Conservation (phyloP, 2,329 filamentous ascomycete species). For the Epichloe amarillans region DNA sequence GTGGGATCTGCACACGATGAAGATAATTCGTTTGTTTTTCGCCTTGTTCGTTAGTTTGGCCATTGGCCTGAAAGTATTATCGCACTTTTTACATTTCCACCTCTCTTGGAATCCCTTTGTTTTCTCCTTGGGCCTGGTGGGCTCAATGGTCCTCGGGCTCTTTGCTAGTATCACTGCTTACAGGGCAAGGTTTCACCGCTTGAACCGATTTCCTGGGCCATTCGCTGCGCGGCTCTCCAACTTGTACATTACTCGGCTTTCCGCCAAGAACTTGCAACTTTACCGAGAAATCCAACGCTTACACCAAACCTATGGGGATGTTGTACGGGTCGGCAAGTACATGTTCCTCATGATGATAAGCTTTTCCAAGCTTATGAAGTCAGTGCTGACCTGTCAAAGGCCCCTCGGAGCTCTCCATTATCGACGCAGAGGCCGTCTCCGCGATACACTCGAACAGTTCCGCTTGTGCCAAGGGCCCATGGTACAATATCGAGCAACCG, state of each 20-base stretch:
- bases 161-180: constrained; percentile 11
- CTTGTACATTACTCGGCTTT: constrained; percentile 11
- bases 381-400: constrained; percentile 6
- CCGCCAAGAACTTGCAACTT: constrained; percentile 11
- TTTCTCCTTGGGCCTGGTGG: background rate
- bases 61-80: background rate
- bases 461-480: constrained; percentile 19
- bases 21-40: background rate
- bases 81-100: background rate
- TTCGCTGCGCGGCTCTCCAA: constrained; percentile 15
- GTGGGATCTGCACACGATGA: constrained; percentile 11
- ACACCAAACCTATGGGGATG: constrained; percentile 16
- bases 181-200: constrained; percentile 12
- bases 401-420: constrained; percentile 20
- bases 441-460: constrained; percentile 16
- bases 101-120: background rate
- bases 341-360: background rate
- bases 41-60: background rate
- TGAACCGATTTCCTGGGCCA: constrained; percentile 16
- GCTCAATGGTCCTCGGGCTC: background rate
- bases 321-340: constrained; percentile 15
- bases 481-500: constrained; percentile 20
- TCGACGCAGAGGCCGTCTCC: constrained; percentile 14
- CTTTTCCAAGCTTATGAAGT: fast-evolving
- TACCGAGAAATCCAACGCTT: constrained; percentile 15